Base-by-base conservation (phyloP, 1,284 basidiomycete species). In the Hortiboletus rubellus region DNA sequence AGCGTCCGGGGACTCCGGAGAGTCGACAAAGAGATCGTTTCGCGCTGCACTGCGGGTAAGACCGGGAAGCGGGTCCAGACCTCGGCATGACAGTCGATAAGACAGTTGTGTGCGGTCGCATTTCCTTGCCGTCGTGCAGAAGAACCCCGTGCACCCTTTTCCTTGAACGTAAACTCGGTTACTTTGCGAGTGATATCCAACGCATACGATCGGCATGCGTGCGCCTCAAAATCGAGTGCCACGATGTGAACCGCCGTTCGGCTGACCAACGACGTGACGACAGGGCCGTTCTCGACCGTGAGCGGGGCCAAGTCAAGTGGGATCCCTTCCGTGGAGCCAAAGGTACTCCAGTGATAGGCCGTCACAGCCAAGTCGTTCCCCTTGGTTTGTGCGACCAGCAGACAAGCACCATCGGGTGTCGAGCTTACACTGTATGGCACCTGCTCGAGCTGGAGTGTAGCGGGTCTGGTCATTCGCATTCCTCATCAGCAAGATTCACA, bases 21-120 rank as follows among this genome's bases (percentile, higher is more conserved):
- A 27, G 64, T 60, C 3, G 73, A 74, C 0, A 76, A 72, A 0
- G 73, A 70, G 18, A 80, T 76, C 0, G 78, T 80, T 38, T 78
- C 73, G 5, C 82, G 74, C 43, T 75, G 76, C 36, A 87, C 76
- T 0, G 83, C 82, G 2, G 84, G 74, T 0, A 82, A 62, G 10
- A 86, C 83, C 0, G 85, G 84, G 63, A 83, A 86, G 3, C 83
- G 79, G 4, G 78, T 82, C 84, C 84, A 86, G 44, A 85, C 79
- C 18, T 86, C 84, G 0, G 75, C 64, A 54, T 84, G 79, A 51
- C 82, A 84, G 56, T 85, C 82, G 7, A 86, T 68, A 9, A 86
- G 68, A 46, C 72, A 78, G 52, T 85, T 85, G 60, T 83, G 77
- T 5, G 63, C 57, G 0, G 52, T 46, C 2, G 31, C 52, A 10